Conservation (phyloP, 176 grass and related monocot species). For the Aegilops longissima region DNA sequence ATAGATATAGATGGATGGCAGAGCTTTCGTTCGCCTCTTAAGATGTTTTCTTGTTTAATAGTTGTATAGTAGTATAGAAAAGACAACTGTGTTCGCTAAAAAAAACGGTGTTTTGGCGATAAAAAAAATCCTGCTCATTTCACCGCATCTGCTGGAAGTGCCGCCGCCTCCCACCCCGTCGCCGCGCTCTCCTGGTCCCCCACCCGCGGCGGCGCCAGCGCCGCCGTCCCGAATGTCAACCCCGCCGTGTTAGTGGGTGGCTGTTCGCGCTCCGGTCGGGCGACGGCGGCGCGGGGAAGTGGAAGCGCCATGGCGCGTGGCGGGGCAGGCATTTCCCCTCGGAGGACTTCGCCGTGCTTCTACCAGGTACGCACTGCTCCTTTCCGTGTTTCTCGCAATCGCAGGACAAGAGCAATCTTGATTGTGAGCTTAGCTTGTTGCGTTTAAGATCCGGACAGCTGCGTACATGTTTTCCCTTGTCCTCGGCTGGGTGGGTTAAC, state of each 20-base stretch:
- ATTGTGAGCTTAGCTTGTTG: not conserved
- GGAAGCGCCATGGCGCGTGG: conserved; percentile 84
- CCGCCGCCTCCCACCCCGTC: conserved; percentile 36
- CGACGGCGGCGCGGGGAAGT: conserved; percentile 57
- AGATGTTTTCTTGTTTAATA: too few species aligned
- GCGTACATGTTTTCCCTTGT: not conserved
- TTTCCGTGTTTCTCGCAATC: not conserved
- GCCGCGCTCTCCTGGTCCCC: conserved; percentile 32
- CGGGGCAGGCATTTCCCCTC: conserved; percentile 30
- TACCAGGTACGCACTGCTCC: conserved; percentile 18
- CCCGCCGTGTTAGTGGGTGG: not conserved
- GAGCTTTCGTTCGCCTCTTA: too few species aligned
- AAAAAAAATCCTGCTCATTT: too few species aligned
- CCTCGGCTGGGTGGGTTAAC: not conserved
- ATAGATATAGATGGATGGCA: too few species aligned
- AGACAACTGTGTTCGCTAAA: too few species aligned
- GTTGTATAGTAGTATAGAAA: too few species aligned
- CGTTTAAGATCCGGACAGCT: not conserved
- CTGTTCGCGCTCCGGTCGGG: conserved; percentile 63
- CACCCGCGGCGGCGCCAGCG: too few species aligned
- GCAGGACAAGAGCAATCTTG: not conserved
- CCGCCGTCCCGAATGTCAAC: not conserved
- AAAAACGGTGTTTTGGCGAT: too few species aligned
- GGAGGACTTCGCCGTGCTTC: too few species aligned
- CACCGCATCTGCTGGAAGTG: not conserved